Evolutionary conservation across 495 filamentous ascomycete species (phyloP), one percentile per base, ranked within the genome.

Genomic region (Chaetomium cochliodes): DNA sequence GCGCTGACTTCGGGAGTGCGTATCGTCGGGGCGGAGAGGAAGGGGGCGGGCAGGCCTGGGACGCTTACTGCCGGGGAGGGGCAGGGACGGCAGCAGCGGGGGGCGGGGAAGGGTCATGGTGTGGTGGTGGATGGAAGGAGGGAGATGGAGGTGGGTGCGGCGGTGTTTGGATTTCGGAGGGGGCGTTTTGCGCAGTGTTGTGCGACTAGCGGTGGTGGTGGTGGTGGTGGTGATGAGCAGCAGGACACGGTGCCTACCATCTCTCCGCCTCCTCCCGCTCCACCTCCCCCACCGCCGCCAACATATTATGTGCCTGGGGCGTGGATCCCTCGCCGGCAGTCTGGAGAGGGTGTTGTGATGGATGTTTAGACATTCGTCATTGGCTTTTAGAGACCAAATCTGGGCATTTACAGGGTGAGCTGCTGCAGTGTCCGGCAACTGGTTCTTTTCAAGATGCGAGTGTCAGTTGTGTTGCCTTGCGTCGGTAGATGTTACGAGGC

Each of bases 251-350:
- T 12, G 1, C 33, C 9, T 28, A 13, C 33, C 5, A 3, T 30
- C 37, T 18, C 41, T 51, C 44, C 55, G 9, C 44, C 46, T 0
- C 54, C 55, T 5, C 54, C 55, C 4, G 56, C 56, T 20, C 28
- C 63, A 6, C 56, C 63, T 15, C 56, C 58, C 0, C 28, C 20
- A 5, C 41, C 58, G 30, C 15, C 25, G 5, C 57, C 20, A 26
- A 28, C 11, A 4, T 65, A 59, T 16, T 51, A 52, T 13, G 55
- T 59, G 41, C 63, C 62, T 51, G 46, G 63, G 47, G 46, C 20
- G 2, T 59, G 63, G 63, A 23, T 65, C 20, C 12, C 30, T 4
- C 39, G 20, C 0, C 20, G 33, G 7, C 16, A 28, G 18, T 28
- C 5, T 44, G 60, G 28, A 20, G 50, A 44, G 23, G 51, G 18